Conservation (phyloP, 108 stramenopile species). For the Nitzschia putrida region DNA sequence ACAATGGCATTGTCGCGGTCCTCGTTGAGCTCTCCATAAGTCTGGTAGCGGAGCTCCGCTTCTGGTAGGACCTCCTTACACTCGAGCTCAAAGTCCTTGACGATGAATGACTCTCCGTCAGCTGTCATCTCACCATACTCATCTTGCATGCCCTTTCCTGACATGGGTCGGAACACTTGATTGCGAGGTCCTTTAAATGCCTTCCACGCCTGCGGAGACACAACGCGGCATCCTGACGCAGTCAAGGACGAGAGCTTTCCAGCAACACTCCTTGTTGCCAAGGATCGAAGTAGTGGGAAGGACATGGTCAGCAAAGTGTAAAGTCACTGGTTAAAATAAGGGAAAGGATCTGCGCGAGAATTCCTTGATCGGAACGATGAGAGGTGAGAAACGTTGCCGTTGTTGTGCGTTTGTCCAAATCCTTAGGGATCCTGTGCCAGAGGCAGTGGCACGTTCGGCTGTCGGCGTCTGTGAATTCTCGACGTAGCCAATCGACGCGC, state of each 20-base stretch:
- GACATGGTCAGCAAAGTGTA: background rate
- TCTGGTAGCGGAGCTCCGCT: constrained; percentile 88
- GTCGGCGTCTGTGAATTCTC: too few relatives aligned
- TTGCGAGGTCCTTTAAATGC: too few relatives aligned
- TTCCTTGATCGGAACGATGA: too few relatives aligned
- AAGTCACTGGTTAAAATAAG: too few relatives aligned
- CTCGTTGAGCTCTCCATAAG: constrained; percentile 86
- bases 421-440: background rate
- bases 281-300: background rate
- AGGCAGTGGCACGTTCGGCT: too few relatives aligned
- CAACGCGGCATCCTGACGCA: too few relatives aligned
- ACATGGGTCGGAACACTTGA: background rate
- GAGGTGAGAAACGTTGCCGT: background rate
- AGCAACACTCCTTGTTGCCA: background rate
- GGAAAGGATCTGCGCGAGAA: too few relatives aligned
- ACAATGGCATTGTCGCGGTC: constrained; percentile 86
- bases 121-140: constrained; percentile 88
- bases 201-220: too few relatives aligned
- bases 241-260: background rate
- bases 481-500: too few relatives aligned
- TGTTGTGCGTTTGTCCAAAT: constrained; percentile 1
- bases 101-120: constrained; percentile 67
- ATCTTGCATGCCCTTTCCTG: constrained; percentile 69
- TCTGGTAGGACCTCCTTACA: constrained; percentile 60
- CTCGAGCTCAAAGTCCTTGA: constrained; percentile 67